phyloP scores from a whole-genome alignment of 2,329 filamentous ascomycete genomes.

The Paecilomyces sp. region DNA sequence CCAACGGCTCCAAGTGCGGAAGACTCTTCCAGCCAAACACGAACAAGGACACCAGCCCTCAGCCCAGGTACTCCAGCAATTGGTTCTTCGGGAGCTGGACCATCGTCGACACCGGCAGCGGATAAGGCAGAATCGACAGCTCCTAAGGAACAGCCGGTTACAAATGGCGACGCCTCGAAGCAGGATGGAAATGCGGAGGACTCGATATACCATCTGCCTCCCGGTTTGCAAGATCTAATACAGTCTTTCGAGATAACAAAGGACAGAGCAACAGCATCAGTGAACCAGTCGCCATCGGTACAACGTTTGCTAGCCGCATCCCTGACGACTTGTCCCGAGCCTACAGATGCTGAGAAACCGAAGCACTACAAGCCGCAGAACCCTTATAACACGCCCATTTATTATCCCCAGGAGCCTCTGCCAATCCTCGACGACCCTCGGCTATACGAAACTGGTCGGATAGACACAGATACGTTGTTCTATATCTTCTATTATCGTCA shows the following conservation, averaged over 20 bases:
- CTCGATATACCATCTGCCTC: conserved; percentile 86
- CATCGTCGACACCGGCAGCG: conserved; percentile 36
- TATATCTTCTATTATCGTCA: conserved; percentile 99
- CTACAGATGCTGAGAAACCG: conserved; percentile 72
- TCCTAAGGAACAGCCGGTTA: conserved; percentile 33
- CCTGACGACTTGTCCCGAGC: conserved; percentile 65
- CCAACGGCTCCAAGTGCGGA: conserved; percentile 35
- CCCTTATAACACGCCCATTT: conserved; percentile 68
- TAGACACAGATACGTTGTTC: conserved; percentile 94
- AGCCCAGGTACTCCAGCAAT: conserved; percentile 39
- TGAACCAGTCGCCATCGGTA: conserved; percentile 57
- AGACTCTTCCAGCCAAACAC: conserved; percentile 26
- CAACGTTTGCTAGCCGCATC: conserved; percentile 70
- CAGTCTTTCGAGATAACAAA: conserved; percentile 84
- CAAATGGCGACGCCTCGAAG: conserved; percentile 46
- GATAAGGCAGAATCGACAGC: conserved; percentile 38
- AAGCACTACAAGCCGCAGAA: conserved; percentile 77
- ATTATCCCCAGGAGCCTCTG: conserved; percentile 90
- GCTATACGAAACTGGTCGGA: conserved; percentile 65
- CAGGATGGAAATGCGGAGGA: conserved; percentile 56
- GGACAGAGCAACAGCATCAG: conserved; percentile 49
- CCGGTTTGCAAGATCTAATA: conserved; percentile 80
- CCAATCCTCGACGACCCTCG: conserved; percentile 85
- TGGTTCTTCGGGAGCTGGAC: conserved; percentile 32
- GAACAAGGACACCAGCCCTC: conserved; percentile 47